A percentile compares a stretch with the other conserved stretches of the same genome.
Evolutionary conservation across 257 asterid species (phyloP).

Genomic region (Linderniella brevidens): DNA sequence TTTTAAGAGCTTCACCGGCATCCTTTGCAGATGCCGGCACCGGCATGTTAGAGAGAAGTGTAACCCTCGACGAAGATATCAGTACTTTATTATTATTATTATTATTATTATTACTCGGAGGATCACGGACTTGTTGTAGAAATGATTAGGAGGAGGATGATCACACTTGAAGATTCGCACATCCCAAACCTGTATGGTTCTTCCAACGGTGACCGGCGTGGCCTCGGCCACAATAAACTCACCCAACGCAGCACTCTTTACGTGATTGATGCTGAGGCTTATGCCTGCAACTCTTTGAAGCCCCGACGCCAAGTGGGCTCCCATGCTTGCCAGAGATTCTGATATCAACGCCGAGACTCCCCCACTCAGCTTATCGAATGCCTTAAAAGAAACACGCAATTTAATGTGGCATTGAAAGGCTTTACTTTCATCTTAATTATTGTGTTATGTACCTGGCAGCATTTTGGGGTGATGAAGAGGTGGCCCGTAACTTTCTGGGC

Average conservation of each 20-base stretch:
- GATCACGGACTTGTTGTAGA: too few species aligned
- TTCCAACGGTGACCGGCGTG: constrained; percentile 43
- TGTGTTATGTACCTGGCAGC: constrained; percentile 39
- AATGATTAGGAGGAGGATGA: too few species aligned
- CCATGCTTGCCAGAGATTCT: constrained; percentile 42
- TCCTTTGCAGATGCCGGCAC: constrained; percentile 38
- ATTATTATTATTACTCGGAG: too few species aligned
- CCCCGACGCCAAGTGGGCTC: constrained; percentile 44
- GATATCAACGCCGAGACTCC: constrained; percentile 40
- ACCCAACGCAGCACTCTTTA: constrained; percentile 58
- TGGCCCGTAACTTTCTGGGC: constrained; percentile 48
- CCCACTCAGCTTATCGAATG: constrained; percentile 40
- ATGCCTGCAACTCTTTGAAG: constrained; percentile 34
- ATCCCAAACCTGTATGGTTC: constrained; percentile 65
- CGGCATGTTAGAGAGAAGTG: constrained; percentile 51
- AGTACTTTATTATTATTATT: constrained; percentile 17
- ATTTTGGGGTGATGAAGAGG: constrained; percentile 34
- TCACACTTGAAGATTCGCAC: constrained; percentile 22
- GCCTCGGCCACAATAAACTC: constrained; percentile 68
- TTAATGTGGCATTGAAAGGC: not conserved
- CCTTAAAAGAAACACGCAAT: constrained; percentile 14
- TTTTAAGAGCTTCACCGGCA: constrained; percentile 35
- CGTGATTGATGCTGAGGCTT: constrained; percentile 34
- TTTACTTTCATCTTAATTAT: too few species aligned
- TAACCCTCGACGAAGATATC: constrained; percentile 65